Base-by-base conservation (phyloP, 108 stramenopile genomes). In the Skeletonema tropicum region DNA sequence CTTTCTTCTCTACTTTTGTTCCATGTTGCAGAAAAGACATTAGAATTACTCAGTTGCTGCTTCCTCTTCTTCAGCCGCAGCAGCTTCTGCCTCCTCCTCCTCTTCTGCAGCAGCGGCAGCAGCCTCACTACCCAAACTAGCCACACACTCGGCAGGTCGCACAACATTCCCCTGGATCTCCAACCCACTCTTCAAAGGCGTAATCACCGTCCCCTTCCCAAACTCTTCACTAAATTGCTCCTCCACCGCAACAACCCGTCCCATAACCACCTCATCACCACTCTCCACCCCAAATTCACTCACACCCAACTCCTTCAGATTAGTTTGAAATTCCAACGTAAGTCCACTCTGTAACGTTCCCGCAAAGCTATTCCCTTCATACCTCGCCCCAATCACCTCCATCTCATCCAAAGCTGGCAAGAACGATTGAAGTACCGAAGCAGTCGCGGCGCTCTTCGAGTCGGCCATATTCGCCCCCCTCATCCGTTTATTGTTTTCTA, bases 111-210 rank as follows among this genome's bases (percentile, higher is more conserved):
- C 38, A 39, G 38, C 38, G 10, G 52, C 9, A 25, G 42, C 42
- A 3, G 42, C 65, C 31, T 83, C 78, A 14, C 26, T 33, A 26
- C 90, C 90, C 75, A 86, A 68, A 67, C 89, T 91, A 30, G 64
- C 86, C 31, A 94, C 84, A 64, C 76, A 81, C 60, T 81, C 62
- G 1, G 90, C 90, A 68, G 80, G 57, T 87, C 89, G 76, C 21
- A 94, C 73, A 65, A 92, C 86, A 72, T 90, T 92, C 3, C 90
- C 93, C 59, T 78, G 66, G 57, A 94, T 70, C 68, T 94, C 89
- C 73, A 92, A 45, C 68, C 93, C 93, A 8, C 66, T 39, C 35
- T 57, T 73, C 39, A 92, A 77, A 11, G 45, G 30, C 5, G 79
- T 67, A 57, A 94, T 73, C 41, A 92, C 82, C 7, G 74, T 88